Evolutionary conservation across 1,284 basidiomycete genomes (phyloP).

Genomic region (Ceratobasidium sp.): DNA sequence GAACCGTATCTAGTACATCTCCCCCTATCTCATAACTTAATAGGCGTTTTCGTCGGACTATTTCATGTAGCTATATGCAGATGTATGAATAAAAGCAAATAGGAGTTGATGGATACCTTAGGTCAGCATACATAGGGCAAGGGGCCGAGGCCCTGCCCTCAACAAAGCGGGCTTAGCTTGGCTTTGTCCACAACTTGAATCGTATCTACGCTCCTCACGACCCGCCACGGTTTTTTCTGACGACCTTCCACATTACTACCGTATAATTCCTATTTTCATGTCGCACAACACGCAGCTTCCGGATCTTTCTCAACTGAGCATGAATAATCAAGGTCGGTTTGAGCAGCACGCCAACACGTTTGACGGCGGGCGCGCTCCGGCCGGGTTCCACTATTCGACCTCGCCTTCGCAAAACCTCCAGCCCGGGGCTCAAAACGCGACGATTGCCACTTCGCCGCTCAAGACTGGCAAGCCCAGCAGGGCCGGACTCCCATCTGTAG

Average conservation of each 20-base stretch:
- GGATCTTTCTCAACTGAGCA: constrained; percentile 74
- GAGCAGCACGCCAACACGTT: constrained; percentile 70
- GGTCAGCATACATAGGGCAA: constrained; percentile 23
- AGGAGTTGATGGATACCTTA: constrained; percentile 5
- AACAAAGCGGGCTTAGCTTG: constrained; percentile 14
- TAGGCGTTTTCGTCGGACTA: no score
- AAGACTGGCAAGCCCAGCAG: constrained; percentile 70
- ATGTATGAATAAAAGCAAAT: constrained; percentile 13
- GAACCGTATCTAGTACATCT: not conserved
- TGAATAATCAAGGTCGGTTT: constrained; percentile 76
- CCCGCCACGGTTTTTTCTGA: constrained; percentile 33
- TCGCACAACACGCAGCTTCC: constrained; percentile 49
- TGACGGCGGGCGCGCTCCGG: constrained; percentile 61
- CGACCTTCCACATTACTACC: constrained; percentile 13
- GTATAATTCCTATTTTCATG: constrained; percentile 13
- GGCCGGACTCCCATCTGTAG: constrained; percentile 70
- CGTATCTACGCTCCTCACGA: constrained; percentile 32
- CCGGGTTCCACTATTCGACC: constrained; percentile 63
- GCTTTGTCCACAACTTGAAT: not conserved
- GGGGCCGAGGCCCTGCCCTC: constrained; percentile 32
- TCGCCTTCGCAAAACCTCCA: constrained; percentile 57
- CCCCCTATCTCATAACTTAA: not conserved
- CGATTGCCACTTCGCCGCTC: constrained; percentile 67
- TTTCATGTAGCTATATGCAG: constrained; percentile 20
- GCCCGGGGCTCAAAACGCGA: constrained; percentile 58